Percentiles rank a stretch among this genome's conserved stretches.
Evolutionary conservation across 176 grass and related monocot genomes (phyloP).

Genomic region (Leersia perrieri): DNA sequence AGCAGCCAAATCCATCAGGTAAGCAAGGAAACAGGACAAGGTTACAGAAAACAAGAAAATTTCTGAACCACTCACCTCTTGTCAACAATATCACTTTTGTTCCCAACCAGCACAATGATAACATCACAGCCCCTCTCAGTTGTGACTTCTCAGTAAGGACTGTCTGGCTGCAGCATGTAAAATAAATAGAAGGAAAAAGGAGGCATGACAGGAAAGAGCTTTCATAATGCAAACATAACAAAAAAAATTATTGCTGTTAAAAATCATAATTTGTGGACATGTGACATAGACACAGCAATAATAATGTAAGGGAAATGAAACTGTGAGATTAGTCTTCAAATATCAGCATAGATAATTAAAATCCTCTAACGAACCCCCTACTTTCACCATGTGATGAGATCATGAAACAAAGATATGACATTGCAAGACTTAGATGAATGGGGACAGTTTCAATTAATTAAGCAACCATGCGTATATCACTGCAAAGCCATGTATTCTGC

Average conservation of each 20-base stretch:
- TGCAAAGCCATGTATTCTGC: no score
- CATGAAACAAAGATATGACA: no score
- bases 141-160: constrained; percentile 96
- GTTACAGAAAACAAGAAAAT: background rate
- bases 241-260: background rate
- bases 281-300: no score
- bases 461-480: no score
- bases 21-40: background rate
- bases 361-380: no score
- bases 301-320: no score
- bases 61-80: constrained; percentile 66
- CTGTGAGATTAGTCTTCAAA: no score
- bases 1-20: background rate
- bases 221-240: background rate
- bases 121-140: constrained; percentile 97
- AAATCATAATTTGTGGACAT: background rate
- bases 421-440: no score
- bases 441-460: no score
- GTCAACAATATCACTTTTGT: constrained; percentile 99
- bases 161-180: constrained; percentile 62
- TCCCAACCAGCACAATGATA: constrained; percentile 97
- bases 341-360: no score
- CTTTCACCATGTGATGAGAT: no score
- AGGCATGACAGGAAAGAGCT: constrained; percentile 1
- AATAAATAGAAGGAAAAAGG: constrained; percentile 16